Evolutionary conservation across 2,329 filamentous ascomycete species (phyloP), one percentile per base, ranked within the genome.

Genomic region (Colletotrichum coccodes): DNA sequence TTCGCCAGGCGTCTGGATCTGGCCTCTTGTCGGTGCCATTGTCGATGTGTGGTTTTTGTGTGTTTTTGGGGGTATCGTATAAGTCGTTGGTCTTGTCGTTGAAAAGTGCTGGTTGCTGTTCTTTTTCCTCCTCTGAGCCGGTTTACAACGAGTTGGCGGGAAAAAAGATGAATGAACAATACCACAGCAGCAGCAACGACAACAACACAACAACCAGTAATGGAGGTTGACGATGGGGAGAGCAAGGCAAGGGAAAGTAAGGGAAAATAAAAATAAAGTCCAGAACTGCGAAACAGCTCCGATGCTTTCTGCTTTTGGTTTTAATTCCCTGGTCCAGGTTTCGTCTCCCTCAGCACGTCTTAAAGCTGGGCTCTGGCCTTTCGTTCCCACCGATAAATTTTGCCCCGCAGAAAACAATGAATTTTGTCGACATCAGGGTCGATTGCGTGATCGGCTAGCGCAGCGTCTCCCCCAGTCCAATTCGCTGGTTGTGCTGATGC

Each of bases 1-100:
- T 84, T 90, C 88, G 82, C 89, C 86, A 77, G 88, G 85, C 80
- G 87, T 89, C 76, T 84, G 84, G 77, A 90, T 85, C 78, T 79
- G 76, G 73, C 81, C 67, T 66, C 66, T 67, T 60, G 70, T 62
- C 54, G 71, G 50, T 47, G 71, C 70, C 71, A 72, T 72, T 54
- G 60, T 68, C n/a, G 34, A 46, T 56, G 23, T 52, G 47, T 68
- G 44, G 30, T 32, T 54, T n/a, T 61, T n/a, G n/a, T n/a, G 18
- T 58, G 49, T 42, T 23, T 50, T 44, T 3, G n/a, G 58, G 59
- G 59, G 28, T 67, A 64, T 67, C 21, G 40, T 54, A 30, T 14
- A 47, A 53, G 56, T 57, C 36, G 53, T 16, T 8, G 53, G 36
- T 42, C 26, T 57, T 28, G 14, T 11, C 3, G 30, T 23, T 32